These are phyloP conservation scores for Penicillium occitanis DNA, from an alignment of 2,329 filamentous ascomycete genomes.

Conservation along the genomic window DNA sequence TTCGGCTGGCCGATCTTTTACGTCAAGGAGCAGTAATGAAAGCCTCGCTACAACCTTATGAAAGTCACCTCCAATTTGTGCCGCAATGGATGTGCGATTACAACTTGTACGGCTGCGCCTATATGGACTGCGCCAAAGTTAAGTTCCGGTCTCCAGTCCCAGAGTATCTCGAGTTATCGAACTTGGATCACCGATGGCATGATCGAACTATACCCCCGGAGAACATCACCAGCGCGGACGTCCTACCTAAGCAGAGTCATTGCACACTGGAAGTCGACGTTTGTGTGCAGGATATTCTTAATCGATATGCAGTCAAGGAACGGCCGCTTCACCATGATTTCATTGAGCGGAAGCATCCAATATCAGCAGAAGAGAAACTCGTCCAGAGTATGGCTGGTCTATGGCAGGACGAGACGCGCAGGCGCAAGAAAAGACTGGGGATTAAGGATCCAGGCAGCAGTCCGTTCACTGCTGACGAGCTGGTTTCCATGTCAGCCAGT, in stretches of 20 bases:
- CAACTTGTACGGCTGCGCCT: slow-evolving; percentile 91
- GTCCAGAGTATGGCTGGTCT: slow-evolving; percentile 92
- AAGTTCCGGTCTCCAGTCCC: slow-evolving; percentile 77
- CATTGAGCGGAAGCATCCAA: slow-evolving; percentile 65
- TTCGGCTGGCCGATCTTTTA: slow-evolving; percentile 80
- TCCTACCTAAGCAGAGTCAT: slow-evolving; percentile 76
- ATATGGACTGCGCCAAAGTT: slow-evolving; percentile 70
- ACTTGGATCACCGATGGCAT: slow-evolving; percentile 72
- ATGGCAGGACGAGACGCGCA: slow-evolving; percentile 84
- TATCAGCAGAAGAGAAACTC: slow-evolving; percentile 70
- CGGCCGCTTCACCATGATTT: slow-evolving; percentile 87
- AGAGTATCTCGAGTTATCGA: slow-evolving; percentile 61
- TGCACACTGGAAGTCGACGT: slow-evolving; percentile 89
- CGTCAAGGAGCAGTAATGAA: slow-evolving; percentile 86
- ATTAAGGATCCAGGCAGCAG: slow-evolving; percentile 64
- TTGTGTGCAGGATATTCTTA: slow-evolving; percentile 82
- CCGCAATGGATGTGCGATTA: slow-evolving; percentile 99
- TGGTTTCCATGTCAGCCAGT: slow-evolving; percentile 88
- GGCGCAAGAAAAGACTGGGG: slow-evolving; percentile 71
- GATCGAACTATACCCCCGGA: slow-evolving; percentile 64
- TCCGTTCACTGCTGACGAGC: slow-evolving; percentile 75
- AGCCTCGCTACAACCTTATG: slow-evolving; percentile 81
- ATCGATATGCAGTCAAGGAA: slow-evolving; percentile 71
- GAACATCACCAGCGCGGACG: slow-evolving; percentile 61
- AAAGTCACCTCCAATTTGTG: slow-evolving; percentile 88